Evolutionary conservation across 2,329 filamentous ascomycete genomes (phyloP).

Genomic region (Camptophora hylomeconis): DNA sequence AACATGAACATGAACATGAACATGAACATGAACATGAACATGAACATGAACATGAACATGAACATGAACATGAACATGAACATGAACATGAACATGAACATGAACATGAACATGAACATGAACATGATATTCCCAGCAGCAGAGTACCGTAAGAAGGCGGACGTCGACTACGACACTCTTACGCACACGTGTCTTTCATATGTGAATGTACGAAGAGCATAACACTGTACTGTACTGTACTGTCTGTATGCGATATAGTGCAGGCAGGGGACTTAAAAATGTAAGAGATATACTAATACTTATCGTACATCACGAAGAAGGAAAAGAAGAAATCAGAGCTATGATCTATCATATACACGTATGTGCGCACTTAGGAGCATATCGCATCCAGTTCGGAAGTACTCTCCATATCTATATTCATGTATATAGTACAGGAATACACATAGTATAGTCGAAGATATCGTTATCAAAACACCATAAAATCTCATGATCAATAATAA

Average conservation of each 20-base stretch:
- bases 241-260: constrained; percentile 41
- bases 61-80: too few relatives aligned
- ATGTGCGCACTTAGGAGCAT: too few relatives aligned
- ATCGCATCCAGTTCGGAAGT: too few relatives aligned
- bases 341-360: too few relatives aligned
- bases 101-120: constrained; percentile 31
- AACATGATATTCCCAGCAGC: constrained; percentile 2
- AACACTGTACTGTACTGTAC: constrained; percentile 40
- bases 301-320: constrained; percentile 48
- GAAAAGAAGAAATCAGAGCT: constrained; percentile 26
- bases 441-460: too few relatives aligned
- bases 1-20: too few relatives aligned
- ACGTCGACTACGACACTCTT: constrained; percentile 1
- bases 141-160: constrained; percentile 20
- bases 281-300: constrained; percentile 44
- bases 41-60: too few relatives aligned
- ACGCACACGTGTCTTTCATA: constrained; percentile 14
- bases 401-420: too few relatives aligned
- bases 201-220: constrained; percentile 27
- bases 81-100: constrained; percentile 37
- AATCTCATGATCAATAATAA: too few relatives aligned
- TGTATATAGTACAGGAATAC: too few relatives aligned
- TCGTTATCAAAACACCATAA: too few relatives aligned
- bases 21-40: too few relatives aligned
- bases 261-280: constrained; percentile 41